Evolutionary conservation across 1,284 basidiomycete genomes (phyloP).

Genomic region (Porphyrellus sp.): DNA sequence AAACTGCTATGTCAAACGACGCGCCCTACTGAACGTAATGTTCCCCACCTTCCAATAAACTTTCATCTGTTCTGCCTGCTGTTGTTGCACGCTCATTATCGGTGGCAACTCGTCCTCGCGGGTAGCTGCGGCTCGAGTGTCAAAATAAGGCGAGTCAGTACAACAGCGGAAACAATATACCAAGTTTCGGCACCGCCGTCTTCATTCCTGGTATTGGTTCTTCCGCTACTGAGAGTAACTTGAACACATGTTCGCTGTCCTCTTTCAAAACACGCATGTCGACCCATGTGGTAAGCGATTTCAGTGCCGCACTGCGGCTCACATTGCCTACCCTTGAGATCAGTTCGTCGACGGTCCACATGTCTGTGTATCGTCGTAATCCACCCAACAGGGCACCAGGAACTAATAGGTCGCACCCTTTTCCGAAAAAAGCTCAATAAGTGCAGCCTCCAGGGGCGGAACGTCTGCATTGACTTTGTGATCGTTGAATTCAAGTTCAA

Average conservation of each 20-base stretch:
- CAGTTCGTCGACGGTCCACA: conserved; percentile 69
- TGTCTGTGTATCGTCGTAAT: conserved; percentile 41
- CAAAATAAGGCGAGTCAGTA: background rate
- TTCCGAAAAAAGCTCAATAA: conserved; percentile 82
- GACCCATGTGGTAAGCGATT: conserved; percentile 80
- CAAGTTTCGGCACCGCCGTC: conserved; percentile 30
- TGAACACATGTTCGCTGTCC: conserved; percentile 54
- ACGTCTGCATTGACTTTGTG: conserved; percentile 74
- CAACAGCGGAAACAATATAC: conserved; percentile 28
- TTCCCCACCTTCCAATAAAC: conserved; percentile 77
- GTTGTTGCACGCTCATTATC: conserved; percentile 60
- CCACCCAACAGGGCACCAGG: background rate
- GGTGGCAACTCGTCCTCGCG: conserved; percentile 48
- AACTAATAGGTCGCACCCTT: conserved; percentile 43
- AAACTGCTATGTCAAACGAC: conserved; percentile 7
- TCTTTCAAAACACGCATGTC: conserved; percentile 78
- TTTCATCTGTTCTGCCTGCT: conserved; percentile 80
- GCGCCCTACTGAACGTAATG: background rate
- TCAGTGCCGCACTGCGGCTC: conserved; percentile 61
- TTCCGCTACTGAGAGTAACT: conserved; percentile 61
- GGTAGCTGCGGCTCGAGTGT: conserved; percentile 18
- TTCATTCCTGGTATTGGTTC: conserved; percentile 31
- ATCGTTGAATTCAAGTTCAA: conserved; percentile 81
- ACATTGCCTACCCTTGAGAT: conserved; percentile 59
- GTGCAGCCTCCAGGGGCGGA: conserved; percentile 82